Percentiles rank a stretch among this genome's conserved stretches.
phyloP scores from a whole-genome alignment of 768 basidiomycete species.

The Sporobolomyces pararoseus region DNA sequence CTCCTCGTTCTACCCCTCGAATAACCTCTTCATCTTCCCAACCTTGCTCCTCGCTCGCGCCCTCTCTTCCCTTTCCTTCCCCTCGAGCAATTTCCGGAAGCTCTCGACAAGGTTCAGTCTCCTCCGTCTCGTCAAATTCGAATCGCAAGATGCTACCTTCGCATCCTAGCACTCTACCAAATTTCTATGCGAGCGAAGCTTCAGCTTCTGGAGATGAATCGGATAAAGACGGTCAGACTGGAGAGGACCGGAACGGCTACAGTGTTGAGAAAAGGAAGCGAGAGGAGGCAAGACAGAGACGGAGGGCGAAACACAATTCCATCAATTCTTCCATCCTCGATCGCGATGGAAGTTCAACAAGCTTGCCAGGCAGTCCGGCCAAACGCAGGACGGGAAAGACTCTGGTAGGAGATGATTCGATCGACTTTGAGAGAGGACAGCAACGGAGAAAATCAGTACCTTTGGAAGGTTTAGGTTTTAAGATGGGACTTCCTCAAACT shows the following conservation, averaged over 20 bases:
- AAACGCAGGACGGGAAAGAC: neutral
- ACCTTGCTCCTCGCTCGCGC: slow-evolving; percentile 3
- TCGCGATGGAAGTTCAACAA: neutral
- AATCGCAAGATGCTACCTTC: slow-evolving; percentile 13
- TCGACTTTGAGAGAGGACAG: neutral
- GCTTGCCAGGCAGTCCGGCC: neutral
- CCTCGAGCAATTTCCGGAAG: neutral
- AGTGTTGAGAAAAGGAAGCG: neutral
- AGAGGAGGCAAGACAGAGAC: neutral
- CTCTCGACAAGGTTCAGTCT: neutral
- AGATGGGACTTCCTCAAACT: neutral
- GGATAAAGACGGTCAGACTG: neutral
- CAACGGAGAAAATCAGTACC: neutral
- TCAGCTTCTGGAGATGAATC: slow-evolving; percentile 20
- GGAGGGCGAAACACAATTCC: neutral
- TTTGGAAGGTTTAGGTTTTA: slow-evolving; percentile 18
- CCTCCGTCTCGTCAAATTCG: neutral
- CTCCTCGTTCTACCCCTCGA: neutral
- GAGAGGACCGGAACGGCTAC: neutral
- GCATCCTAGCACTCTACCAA: slow-evolving; percentile 11
- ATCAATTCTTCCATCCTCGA: neutral
- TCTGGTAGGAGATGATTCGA: neutral
- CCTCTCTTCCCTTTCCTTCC: neutral
- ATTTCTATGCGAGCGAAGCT: slow-evolving; percentile 22
- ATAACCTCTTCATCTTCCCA: too few relatives aligned